Evolutionary conservation across 2,329 filamentous ascomycete species (phyloP).

Genomic region (Fusarium sp.): DNA sequence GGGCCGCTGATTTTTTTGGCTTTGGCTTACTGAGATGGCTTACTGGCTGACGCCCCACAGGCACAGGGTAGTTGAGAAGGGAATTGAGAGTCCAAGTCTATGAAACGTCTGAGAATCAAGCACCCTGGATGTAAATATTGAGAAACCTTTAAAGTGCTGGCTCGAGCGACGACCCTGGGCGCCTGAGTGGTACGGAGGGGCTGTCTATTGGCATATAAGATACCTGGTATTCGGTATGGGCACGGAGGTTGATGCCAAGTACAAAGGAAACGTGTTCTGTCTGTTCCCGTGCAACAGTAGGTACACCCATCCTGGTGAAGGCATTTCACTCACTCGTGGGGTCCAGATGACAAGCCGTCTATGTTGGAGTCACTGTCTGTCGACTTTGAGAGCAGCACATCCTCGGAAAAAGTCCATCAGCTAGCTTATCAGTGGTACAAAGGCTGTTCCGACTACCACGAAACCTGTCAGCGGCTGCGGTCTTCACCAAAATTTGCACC

Average conservation of each 20-base stretch:
- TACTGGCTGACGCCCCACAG: background rate
- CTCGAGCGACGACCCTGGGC: background rate
- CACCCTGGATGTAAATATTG: too few relatives aligned
- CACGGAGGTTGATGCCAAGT: rapidly evolving
- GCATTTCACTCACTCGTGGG: background rate
- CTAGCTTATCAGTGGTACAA: background rate
- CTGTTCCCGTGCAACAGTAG: background rate
- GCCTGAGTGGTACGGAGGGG: background rate
- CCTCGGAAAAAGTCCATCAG: background rate
- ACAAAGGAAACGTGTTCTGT: background rate
- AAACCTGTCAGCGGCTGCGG: background rate
- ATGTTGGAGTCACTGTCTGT: rapidly evolving
- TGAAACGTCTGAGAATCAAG: too few relatives aligned
- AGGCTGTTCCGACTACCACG: background rate
- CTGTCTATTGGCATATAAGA: background rate
- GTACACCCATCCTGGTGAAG: background rate
- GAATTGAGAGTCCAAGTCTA: too few relatives aligned
- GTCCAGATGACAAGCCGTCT: background rate
- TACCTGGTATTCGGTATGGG: background rate
- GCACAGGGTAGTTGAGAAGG: background rate
- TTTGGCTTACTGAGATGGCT: background rate
- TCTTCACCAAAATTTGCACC: background rate
- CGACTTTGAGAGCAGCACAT: background rate
- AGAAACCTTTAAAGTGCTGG: background rate
- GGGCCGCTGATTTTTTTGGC: background rate